Evolutionary conservation across 1,284 basidiomycete species (phyloP).

Genomic region (Tilletia indica): DNA sequence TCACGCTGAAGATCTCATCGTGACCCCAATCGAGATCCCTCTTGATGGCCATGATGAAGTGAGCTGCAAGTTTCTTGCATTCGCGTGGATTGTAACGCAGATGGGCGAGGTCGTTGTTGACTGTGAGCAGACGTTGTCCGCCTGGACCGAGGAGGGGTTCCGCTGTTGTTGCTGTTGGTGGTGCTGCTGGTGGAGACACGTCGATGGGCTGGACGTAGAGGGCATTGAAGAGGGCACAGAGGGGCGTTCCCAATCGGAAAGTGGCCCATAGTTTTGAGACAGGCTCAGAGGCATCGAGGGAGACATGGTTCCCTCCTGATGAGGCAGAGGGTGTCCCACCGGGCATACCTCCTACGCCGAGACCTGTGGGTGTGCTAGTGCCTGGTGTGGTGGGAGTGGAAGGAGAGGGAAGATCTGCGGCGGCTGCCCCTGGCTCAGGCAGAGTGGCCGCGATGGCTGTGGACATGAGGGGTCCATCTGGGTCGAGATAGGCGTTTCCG

Average conservation of each 20-base stretch:
- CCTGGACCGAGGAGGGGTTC: not conserved
- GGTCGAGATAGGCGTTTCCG: conserved; percentile 36
- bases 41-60: conserved; percentile 62
- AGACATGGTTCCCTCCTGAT: not conserved
- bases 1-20: conserved; percentile 65
- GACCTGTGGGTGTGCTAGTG: conserved; percentile 16
- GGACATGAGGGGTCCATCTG: conserved; percentile 26
- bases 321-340: not conserved
- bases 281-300: conserved; percentile 44
- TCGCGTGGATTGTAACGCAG: conserved; percentile 70
- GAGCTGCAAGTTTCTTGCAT: conserved; percentile 63
- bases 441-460: conserved; percentile 26
- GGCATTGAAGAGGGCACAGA: conserved; percentile 92
- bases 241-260: conserved; percentile 85
- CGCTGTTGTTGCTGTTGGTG: not conserved
- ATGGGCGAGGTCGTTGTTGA: conserved; percentile 14
- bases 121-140: not conserved
- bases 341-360: conserved; percentile 1
- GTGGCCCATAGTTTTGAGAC: conserved; percentile 92
- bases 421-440: conserved; percentile 16
- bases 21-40: conserved; percentile 59
- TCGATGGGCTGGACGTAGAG: conserved; percentile 67
- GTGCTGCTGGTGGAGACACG: not conserved
- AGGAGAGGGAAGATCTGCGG: conserved; percentile 25
- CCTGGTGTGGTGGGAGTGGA: conserved; percentile 20